Base-by-base conservation (phyloP, 78 protist species). In the Dictyostelium capitatum region DNA sequence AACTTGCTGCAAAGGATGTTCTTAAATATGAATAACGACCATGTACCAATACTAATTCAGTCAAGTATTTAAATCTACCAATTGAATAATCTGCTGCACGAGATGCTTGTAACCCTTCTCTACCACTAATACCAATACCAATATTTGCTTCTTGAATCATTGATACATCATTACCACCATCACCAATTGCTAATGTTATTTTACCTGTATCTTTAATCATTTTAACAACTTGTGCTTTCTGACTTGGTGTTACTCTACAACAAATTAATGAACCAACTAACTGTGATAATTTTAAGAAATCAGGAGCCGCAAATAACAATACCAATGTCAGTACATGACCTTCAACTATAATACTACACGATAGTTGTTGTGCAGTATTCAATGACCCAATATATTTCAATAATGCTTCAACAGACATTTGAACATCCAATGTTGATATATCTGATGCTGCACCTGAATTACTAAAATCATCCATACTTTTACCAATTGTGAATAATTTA, bases 141-240 rank as follows among this genome's bases (percentile, higher is more conserved):
- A 98, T 62, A 80, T 97, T 89, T 20, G 98, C 99, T 3, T 97
- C 99, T 48, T 94, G 98, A 51, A 99, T 98, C 99, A 99, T 99
- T 14, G 96, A 79, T 25, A 98, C 99, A 72, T 99, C 99, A 70
- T 99, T 99, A 23, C 99, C 99, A 48, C 99, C 99, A 80, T 99
- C 99, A 50, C 99, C 95, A 67, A 97, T 90, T 9, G 96, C 96
- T 20, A 95, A 56, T 30, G 97, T 94, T 2, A 80, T 53, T 79
- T 65, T 83, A 9, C 92, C 95, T 1, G 83, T 83, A 51, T 90
- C 65, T 37, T 95, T 95, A 11, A 95, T 59, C 92, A 95, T 64
- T 32, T 72, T 46, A 23, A 95, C 97, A 17, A 95, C 95, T 87
- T 78, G 57, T n/a, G 99, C 99, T 95, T 98, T 98, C 69, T 98